Conservation (phyloP, 225 moss, liverwort and hornwort genomes). For the Lunularia cruciata region DNA sequence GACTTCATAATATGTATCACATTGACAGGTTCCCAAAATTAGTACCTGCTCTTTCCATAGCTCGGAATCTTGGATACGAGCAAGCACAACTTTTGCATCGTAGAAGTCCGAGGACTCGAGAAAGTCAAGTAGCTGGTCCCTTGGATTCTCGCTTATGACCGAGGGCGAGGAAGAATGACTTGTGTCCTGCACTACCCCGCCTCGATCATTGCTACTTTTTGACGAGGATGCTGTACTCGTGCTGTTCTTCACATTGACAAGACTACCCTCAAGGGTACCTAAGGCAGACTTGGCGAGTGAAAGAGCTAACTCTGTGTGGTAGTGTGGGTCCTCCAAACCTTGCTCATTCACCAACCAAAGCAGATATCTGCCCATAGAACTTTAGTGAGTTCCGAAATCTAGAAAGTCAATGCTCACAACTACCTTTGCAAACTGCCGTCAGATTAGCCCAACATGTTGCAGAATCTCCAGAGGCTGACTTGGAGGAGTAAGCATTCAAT, state of each 20-base stretch:
- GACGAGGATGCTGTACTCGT: conserved; percentile 7
- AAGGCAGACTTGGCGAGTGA: conserved; percentile 85
- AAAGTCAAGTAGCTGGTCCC: conserved; percentile 66
- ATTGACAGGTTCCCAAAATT: background rate
- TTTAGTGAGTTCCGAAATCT: background rate
- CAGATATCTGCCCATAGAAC: conserved; percentile 64
- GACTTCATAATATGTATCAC: too few species aligned
- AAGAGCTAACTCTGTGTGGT: conserved; percentile 92
- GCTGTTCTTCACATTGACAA: conserved; percentile 28
- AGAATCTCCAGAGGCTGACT: too few species aligned
- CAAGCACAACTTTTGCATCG: conserved; percentile 65
- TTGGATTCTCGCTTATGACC: conserved; percentile 15
- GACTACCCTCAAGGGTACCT: conserved; percentile 39
- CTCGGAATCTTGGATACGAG: conserved; percentile 69
- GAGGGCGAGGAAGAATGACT: conserved; percentile 9
- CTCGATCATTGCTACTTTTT: background rate
- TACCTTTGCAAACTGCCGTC: too few species aligned
- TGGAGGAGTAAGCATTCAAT: background rate
- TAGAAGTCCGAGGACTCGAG: conserved; percentile 76
- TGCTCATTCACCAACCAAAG: conserved; percentile 95
- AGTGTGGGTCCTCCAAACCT: conserved; percentile 69
- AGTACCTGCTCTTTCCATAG: conserved; percentile 97
- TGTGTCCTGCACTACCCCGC: background rate
- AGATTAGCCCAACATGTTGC: too few species aligned
- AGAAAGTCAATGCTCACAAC: too few species aligned